Evolutionary conservation across 108 stramenopile species (phyloP).

Genomic region (Cylindrotheca fusiformis): DNA sequence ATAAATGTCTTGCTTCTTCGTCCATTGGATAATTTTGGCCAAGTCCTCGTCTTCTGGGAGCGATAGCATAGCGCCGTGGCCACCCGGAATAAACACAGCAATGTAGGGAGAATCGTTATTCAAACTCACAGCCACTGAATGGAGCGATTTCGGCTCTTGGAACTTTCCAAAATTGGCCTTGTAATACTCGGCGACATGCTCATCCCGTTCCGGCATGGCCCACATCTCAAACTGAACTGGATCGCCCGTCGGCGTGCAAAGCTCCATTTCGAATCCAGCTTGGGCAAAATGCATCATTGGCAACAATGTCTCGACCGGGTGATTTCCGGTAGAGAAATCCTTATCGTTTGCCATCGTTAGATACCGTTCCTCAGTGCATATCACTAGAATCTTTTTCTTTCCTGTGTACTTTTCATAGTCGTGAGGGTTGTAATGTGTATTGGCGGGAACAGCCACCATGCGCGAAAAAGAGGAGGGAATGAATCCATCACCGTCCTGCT

Average conservation of each 20-base stretch:
- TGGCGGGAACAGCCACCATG: conserved; percentile 4
- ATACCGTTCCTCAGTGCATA: conserved; percentile 26
- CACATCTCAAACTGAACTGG: conserved; percentile 25
- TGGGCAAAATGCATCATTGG: conserved; percentile 29
- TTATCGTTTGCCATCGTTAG: conserved; percentile 22
- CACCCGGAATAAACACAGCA: conserved; percentile 26
- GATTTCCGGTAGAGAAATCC: conserved; percentile 28
- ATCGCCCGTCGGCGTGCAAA: conserved; percentile 13
- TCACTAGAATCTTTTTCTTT: conserved; percentile 21
- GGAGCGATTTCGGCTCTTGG: conserved; percentile 14
- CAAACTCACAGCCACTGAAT: not conserved
- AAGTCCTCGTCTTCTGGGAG: conserved; percentile 21
- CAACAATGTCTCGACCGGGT: conserved; percentile 22
- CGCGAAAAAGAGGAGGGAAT: conserved; percentile 1
- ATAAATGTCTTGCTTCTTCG: conserved; percentile 7
- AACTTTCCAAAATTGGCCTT: conserved; percentile 5
- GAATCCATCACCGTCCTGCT: conserved; percentile 9
- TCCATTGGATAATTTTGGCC: conserved; percentile 11
- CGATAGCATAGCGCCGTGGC: conserved; percentile 33
- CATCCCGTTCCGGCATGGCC: conserved; percentile 25
- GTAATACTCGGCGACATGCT: conserved; percentile 7
- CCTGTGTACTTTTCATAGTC: conserved; percentile 18
- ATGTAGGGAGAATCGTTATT: conserved; percentile 4
- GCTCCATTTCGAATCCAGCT: conserved; percentile 32
- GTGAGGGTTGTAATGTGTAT: conserved; percentile 3